These are phyloP conservation scores for Debaryomyces hansenii DNA, from an alignment of 805 yeast genomes.

Conservation along the genomic window DNA sequence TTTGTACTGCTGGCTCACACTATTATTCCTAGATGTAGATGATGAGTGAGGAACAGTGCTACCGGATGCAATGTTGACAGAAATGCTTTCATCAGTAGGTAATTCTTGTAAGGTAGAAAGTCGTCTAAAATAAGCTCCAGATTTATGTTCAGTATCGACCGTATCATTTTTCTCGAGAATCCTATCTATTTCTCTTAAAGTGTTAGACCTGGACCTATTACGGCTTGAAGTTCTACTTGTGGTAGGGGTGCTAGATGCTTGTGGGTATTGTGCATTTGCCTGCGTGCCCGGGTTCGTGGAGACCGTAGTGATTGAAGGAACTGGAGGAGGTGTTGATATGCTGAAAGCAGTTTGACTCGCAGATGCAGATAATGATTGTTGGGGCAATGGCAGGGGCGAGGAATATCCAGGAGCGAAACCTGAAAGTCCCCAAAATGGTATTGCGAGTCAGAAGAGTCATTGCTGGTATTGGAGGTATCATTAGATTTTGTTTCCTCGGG, in stretches of 20 bases:
- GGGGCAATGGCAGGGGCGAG: constrained; percentile 10
- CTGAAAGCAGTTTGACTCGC: constrained; percentile 14
- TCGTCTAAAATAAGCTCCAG: constrained; percentile 65
- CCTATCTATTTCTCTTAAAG: constrained; percentile 33
- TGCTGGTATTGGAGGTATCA: neutral
- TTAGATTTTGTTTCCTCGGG: constrained; percentile 19
- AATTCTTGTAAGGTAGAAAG: constrained; percentile 62
- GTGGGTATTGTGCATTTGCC: constrained; percentile 12
- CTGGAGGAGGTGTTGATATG: constrained; percentile 14
- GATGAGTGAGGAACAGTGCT: neutral
- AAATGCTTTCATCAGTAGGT: constrained; percentile 28
- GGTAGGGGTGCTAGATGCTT: constrained; percentile 11
- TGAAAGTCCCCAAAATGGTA: neutral
- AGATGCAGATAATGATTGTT: constrained; percentile 19
- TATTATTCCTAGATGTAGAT: neutral
- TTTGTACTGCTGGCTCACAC: neutral
- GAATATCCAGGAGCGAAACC: neutral
- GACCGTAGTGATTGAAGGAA: constrained; percentile 11
- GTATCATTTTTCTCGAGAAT: constrained; percentile 37
- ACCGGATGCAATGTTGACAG: neutral
- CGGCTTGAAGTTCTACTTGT: constrained; percentile 14
- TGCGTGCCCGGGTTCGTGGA: constrained; percentile 13
- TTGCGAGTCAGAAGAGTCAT: neutral
- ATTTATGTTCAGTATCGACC: constrained; percentile 47
- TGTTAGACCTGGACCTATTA: constrained; percentile 34